These are phyloP conservation scores for Fagopyrum tataricum DNA, from an alignment of 148 eudicot species.

Conservation along the genomic window DNA sequence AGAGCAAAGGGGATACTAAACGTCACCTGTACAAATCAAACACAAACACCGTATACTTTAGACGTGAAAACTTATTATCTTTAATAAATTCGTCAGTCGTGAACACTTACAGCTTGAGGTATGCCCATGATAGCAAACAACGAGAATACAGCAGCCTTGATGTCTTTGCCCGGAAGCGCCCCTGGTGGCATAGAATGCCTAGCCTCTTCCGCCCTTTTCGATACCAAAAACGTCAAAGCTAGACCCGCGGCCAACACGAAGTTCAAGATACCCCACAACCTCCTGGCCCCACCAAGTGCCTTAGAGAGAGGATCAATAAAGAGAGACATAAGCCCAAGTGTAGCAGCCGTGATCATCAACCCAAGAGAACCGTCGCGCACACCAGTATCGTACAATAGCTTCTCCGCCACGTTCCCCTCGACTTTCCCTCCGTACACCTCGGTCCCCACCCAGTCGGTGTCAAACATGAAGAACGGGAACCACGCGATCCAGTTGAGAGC, in stretches of 20 bases:
- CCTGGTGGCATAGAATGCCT: not conserved
- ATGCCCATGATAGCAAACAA: not conserved
- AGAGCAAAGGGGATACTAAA: conserved; percentile 79
- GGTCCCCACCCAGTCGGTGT: conserved; percentile 78
- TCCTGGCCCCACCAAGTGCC: not conserved
- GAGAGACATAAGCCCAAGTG: not conserved
- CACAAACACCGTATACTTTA: no score
- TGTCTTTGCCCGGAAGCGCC: not conserved
- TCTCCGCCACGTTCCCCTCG: not conserved
- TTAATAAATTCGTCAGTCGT: no score
- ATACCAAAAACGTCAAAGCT: not conserved
- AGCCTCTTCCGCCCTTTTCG: not conserved
- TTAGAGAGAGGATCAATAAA: conserved; percentile 1
- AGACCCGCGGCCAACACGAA: not conserved
- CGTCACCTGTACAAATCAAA: conserved; percentile 37
- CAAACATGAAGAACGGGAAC: conserved; percentile 66
- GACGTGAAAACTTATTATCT: no score
- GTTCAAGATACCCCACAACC: not conserved
- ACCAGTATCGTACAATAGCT: not conserved
- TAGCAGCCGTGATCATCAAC: not conserved
- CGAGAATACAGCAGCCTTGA: not conserved
- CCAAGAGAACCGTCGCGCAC: not conserved
- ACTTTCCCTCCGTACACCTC: conserved; percentile 61
- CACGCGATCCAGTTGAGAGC: conserved; percentile 67
- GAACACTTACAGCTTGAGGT: conserved; percentile 18